Percentiles rank a stretch among this genome's conserved stretches.
These are phyloP conservation scores for Dillenia turbinata DNA, from an alignment of 164 flowering plant genomes.

Conservation along the genomic window DNA sequence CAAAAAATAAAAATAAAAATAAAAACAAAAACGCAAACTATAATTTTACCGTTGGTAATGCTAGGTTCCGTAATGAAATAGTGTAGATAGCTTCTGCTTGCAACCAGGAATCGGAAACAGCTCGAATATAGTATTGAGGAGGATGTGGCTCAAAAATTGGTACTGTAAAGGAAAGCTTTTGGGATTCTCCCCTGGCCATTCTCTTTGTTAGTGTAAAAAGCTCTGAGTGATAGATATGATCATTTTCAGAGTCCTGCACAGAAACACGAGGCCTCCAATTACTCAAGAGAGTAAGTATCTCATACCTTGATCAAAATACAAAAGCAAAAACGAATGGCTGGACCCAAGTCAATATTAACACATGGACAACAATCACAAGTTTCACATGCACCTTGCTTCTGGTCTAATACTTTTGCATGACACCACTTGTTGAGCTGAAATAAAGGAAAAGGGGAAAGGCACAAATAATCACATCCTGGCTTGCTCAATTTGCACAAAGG, in stretches of 20 bases:
- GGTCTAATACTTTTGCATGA: no score
- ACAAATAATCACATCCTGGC: no score
- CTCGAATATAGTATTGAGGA: conserved; percentile 91
- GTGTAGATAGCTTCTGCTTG: conserved; percentile 76
- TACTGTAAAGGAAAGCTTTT: conserved; percentile 87
- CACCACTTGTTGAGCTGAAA: no score
- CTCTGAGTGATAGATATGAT: conserved; percentile 95
- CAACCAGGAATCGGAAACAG: conserved; percentile 97
- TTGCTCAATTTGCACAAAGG: no score
- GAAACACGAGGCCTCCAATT: conserved; percentile 1
- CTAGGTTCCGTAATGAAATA: conserved; percentile 81
- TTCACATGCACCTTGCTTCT: no score
- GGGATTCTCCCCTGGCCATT: conserved; percentile 82
- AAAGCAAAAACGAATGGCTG: no score
- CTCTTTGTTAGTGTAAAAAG: conserved; percentile 77
- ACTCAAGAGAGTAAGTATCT: no score
- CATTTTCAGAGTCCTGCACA: conserved; percentile 89
- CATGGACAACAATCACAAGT: no score
- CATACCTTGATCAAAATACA: no score
- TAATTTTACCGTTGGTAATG: conserved; percentile 79
- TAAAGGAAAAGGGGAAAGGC: no score
- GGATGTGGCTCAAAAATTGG: conserved; percentile 99
- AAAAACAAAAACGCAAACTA: background rate
- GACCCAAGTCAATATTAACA: no score
- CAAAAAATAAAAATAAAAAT: background rate